phyloP scores from a whole-genome alignment of 352 stramenopile species.

The Pythium aristosporum region DNA sequence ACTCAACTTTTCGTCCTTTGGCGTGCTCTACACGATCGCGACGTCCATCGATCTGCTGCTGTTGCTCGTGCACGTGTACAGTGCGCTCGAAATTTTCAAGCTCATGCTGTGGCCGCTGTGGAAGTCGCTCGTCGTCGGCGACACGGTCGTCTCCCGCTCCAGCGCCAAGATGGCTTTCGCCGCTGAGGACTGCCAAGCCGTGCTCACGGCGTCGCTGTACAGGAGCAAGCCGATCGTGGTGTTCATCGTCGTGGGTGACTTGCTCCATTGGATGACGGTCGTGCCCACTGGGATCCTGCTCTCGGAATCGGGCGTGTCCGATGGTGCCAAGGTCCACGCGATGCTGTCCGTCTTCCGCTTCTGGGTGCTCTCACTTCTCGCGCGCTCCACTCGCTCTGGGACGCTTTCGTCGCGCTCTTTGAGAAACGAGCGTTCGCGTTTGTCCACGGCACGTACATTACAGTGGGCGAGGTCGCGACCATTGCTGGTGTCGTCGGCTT shows the following conservation, averaged over 20 bases:
- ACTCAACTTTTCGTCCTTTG: conserved; percentile 32
- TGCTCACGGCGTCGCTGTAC: conserved; percentile 27
- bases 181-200: conserved; percentile 26
- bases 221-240: conserved; percentile 27
- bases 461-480: conserved; percentile 18
- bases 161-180: conserved; percentile 15
- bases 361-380: conserved; percentile 31
- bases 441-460: conserved; percentile 28
- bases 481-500: conserved; percentile 22
- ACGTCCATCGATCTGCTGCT: conserved; percentile 24
- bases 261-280: conserved; percentile 29
- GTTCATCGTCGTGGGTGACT: conserved; percentile 19
- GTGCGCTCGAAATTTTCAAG: conserved; percentile 18
- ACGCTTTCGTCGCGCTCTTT: conserved; percentile 21
- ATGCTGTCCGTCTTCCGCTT: conserved; percentile 28
- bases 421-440: conserved; percentile 22
- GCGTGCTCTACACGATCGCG: conserved; percentile 26
- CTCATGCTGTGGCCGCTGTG: conserved; percentile 28
- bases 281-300: conserved; percentile 17
- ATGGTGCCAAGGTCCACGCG: conserved; percentile 12
- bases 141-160: conserved; percentile 16
- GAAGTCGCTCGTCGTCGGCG: conserved; percentile 9
- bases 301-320: conserved; percentile 1
- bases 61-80: conserved; percentile 25
- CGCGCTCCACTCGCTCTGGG: conserved; percentile 24